A percentile compares a stretch with the other conserved stretches of the same genome.
Evolutionary conservation across 192 early-diverging fungal species (phyloP).

Genomic region (Mortierella hygrophila): DNA sequence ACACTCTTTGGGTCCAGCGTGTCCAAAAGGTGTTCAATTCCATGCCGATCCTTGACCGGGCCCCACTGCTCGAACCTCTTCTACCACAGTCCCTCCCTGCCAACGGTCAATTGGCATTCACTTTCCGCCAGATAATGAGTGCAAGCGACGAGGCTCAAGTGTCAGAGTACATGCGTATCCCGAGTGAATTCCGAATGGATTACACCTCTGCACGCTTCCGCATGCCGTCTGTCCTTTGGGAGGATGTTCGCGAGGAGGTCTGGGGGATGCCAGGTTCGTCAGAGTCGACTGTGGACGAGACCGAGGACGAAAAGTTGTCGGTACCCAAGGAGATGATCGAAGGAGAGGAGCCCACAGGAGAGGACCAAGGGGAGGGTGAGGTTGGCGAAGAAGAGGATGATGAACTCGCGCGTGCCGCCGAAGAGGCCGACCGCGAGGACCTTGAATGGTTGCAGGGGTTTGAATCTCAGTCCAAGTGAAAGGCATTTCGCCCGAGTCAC

Average conservation of each 20-base stretch:
- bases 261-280: conserved; percentile 14
- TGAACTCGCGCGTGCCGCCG: background rate
- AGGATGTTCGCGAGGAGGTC: conserved; percentile 37
- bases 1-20: conserved; percentile 30
- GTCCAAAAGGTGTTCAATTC: conserved; percentile 11
- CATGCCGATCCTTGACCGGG: background rate
- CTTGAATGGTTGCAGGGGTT: background rate
- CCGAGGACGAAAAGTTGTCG: background rate
- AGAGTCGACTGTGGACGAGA: conserved; percentile 3
- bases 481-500: background rate
- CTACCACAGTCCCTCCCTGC: conserved; percentile 30
- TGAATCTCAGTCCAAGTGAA: background rate
- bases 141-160: conserved; percentile 17
- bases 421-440: conserved; percentile 15
- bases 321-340: background rate
- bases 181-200: conserved; percentile 44
- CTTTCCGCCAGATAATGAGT: conserved; percentile 47
- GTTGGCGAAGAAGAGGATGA: background rate
- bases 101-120: conserved; percentile 45
- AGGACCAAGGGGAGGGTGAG: conserved; percentile 1
- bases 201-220: conserved; percentile 43
- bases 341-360: conserved; percentile 2
- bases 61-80: background rate
- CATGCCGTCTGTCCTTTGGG: conserved; percentile 48
- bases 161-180: conserved; percentile 37